Conservation (phyloP, 306 rosid genomes). For the Amphicarpaea edgeworthii region DNA sequence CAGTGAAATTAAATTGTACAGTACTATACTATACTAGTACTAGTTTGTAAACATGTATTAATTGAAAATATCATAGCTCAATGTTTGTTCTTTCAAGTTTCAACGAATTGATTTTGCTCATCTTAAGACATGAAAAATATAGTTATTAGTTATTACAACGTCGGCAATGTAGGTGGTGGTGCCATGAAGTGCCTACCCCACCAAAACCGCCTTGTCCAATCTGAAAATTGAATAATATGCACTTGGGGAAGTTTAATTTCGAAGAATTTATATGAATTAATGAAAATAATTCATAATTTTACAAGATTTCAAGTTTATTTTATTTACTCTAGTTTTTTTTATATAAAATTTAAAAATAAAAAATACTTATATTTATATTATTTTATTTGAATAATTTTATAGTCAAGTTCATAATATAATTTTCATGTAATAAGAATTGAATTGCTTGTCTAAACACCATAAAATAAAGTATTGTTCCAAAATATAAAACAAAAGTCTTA, state of each 20-base stretch:
- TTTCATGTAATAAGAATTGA: neutral
- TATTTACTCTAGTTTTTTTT: neutral
- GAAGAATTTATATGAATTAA: neutral
- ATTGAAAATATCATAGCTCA: no score
- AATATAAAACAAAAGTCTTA: neutral
- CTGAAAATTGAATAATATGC: neutral
- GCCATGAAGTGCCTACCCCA: neutral
- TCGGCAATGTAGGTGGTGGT: constrained; percentile 8
- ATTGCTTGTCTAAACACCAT: neutral
- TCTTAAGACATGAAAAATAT: neutral
- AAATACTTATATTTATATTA: no score
- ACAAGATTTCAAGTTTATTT: neutral
- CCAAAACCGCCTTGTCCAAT: neutral
- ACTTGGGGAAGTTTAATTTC: neutral
- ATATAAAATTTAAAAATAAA: neutral
- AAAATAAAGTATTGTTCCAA: neutral
- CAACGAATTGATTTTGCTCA: neutral
- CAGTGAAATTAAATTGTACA: no score
- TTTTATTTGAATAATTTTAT: neutral
- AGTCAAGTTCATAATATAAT: neutral
- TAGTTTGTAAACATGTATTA: no score
- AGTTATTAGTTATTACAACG: neutral
- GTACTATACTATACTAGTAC: no score
- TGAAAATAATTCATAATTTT: neutral
- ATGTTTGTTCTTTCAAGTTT: neutral